Percentiles rank a stretch among this genome's conserved stretches.
Evolutionary conservation across 257 asterid genomes (phyloP).

Genomic region (Rehmannia glutinosa): DNA sequence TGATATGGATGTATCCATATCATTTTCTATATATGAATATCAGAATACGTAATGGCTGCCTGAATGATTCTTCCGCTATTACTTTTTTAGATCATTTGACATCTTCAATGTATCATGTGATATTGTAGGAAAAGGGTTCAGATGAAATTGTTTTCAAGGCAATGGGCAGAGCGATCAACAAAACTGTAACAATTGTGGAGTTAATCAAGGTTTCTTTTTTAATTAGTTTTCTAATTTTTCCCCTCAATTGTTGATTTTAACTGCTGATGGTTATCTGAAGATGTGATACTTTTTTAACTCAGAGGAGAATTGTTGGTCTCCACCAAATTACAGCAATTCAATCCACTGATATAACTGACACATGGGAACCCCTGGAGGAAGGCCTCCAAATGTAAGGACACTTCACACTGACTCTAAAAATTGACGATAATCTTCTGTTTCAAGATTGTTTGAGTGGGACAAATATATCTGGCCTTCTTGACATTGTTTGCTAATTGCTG

Average conservation of each 20-base stretch:
- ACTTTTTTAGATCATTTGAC: not conserved
- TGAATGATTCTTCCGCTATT: too few relatives aligned
- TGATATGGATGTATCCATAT: not conserved
- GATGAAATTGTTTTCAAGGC: slow-evolving; percentile 67
- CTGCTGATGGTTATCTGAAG: slow-evolving; percentile 21
- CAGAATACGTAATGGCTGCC: not conserved
- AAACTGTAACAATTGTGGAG: slow-evolving; percentile 70
- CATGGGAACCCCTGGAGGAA: slow-evolving; percentile 98
- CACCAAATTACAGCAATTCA: slow-evolving; percentile 81
- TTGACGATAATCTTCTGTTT: not conserved
- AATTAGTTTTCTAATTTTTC: not conserved
- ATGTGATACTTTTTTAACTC: slow-evolving; percentile 9
- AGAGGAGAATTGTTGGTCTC: slow-evolving; percentile 98
- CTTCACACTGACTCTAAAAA: slow-evolving; percentile 5
- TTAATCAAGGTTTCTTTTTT: slow-evolving; percentile 47
- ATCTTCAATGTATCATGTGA: not conserved
- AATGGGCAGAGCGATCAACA: slow-evolving; percentile 81
- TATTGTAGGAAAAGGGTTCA: slow-evolving; percentile 53
- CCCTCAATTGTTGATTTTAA: not conserved
- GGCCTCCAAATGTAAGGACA: slow-evolving; percentile 85
- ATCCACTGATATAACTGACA: slow-evolving; percentile 89
- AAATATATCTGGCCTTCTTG: slow-evolving; percentile 3
- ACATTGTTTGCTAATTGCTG: slow-evolving; percentile 17
- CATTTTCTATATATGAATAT: too few relatives aligned
- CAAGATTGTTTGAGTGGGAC: not conserved